Base-by-base conservation (phyloP, 495 filamentous ascomycete genomes). In the Ramalina intermedia region DNA sequence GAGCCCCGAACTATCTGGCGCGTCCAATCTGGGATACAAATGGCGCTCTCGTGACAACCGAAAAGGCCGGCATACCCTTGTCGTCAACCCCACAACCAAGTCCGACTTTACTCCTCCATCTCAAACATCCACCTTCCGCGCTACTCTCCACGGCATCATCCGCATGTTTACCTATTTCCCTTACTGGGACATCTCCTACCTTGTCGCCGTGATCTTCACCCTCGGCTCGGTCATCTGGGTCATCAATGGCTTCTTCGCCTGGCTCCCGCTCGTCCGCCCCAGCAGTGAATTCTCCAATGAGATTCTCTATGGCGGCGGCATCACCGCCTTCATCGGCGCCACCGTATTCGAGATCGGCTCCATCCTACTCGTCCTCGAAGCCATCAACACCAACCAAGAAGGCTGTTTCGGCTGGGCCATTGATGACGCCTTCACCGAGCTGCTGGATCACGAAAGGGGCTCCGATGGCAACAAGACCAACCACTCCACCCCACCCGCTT, bases 331-430 rank as follows among this genome's bases (percentile, higher is more conserved):
- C 51, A 69, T 85, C 23, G 82, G 82, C n/a, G 77, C 78, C 1
- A 82, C 78, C 0, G 62, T 85, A 4, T 85, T 86, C 58, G 78
- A 82, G 55, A 48, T 84, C 16, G 81, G 81, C 0, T 77, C 73
- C 49, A 60, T 85, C 0, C 57, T 86, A 20, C 61, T 85, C 13
- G 68, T 85, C 55, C 59, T 82, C 4, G 83, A 87, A 57, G 81
- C 81, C 9, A 66, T 85, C 4, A 84, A 85, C 60, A 78, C 78
- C 48, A 78, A 80, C 48, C 63, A 73, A 16, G 64, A 72, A 0
- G 78, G 75, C 12, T 86, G 81, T 58, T 85, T 85, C 61, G 82
- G 82, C 14, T 85, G 79, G 80, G 82, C 82, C 0, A 37, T 83
- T 8, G 29, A 33, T 13, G 3, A 11, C 29, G 29, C 12, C 29